phyloP scores from a whole-genome alignment of 2,329 filamentous ascomycete species.

The Apiospora arundinis region DNA sequence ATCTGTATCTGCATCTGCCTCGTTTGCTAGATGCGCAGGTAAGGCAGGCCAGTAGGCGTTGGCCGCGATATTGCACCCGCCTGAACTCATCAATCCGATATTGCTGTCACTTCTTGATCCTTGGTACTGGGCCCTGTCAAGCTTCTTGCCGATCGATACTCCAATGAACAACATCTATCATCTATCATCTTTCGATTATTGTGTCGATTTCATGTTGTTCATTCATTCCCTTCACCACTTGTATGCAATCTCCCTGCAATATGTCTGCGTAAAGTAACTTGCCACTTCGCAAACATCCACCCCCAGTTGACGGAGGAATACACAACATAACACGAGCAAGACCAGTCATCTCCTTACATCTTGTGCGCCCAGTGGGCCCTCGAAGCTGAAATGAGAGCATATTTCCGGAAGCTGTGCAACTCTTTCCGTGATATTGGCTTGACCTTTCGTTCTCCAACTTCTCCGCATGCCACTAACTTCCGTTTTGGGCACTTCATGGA shows the following conservation, averaged over 20 bases:
- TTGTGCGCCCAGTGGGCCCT: neutral
- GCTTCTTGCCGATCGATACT: neutral
- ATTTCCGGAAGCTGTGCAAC: conserved; percentile 4
- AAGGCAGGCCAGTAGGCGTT: conserved; percentile 4
- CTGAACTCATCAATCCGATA: neutral
- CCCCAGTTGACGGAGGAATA: neutral
- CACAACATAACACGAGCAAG: neutral
- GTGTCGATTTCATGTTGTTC: neutral
- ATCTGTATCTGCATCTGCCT: neutral
- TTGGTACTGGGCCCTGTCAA: conserved; percentile 5
- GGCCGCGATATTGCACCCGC: neutral
- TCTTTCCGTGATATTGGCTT: conserved; percentile 8
- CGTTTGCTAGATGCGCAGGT: neutral
- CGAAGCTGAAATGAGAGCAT: conserved; percentile 10
- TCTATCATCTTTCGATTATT: neutral
- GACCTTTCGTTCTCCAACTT: neutral
- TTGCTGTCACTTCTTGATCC: neutral
- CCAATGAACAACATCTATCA: neutral
- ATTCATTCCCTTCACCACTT: neutral
- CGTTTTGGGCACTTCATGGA: conserved; percentile 20
- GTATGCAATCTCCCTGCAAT: neutral
- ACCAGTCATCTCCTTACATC: conserved; percentile 7
- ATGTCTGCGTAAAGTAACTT: neutral
- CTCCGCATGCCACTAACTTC: conserved; percentile 17
- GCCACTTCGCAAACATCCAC: neutral